Percentiles rank a stretch among this genome's conserved stretches.
Conservation (phyloP, 805 yeast species). For the Ogataea allantospora region DNA sequence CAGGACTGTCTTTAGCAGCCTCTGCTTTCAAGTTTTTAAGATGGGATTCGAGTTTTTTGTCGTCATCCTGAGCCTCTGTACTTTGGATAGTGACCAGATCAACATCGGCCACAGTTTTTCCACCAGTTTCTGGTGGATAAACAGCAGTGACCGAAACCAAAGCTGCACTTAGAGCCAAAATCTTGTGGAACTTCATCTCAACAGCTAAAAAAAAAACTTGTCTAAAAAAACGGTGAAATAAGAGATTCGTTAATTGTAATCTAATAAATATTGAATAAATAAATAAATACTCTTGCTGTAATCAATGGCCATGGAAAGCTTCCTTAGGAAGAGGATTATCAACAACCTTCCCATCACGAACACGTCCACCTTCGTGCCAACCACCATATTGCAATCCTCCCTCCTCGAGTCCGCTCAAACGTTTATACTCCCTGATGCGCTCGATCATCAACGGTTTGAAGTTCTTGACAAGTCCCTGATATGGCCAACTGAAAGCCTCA, state of each 20-base stretch:
- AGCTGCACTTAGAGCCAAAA: conserved; percentile 9
- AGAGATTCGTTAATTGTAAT: conserved; percentile 1
- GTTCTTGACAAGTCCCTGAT: conserved; percentile 82
- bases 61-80: conserved; percentile 10
- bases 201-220: neutral
- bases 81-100: conserved; percentile 24
- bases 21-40: conserved; percentile 16
- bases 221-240: neutral
- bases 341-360: conserved; percentile 61
- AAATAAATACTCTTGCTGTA: conserved; percentile 7
- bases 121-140: conserved; percentile 22
- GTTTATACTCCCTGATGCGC: conserved; percentile 63
- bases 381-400: conserved; percentile 61
- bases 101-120: conserved; percentile 8
- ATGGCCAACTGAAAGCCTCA: conserved; percentile 93
- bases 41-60: conserved; percentile 15
- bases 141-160: conserved; percentile 17
- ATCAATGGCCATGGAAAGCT: conserved; percentile 33
- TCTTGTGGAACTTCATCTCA: conserved; percentile 13
- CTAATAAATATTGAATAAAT: conserved; percentile 6
- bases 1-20: conserved; percentile 15
- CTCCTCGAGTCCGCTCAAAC: conserved; percentile 37
- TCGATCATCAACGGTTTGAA: conserved; percentile 82
- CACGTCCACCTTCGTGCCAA: conserved; percentile 63
- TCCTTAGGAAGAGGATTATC: conserved; percentile 55